These are phyloP conservation scores for Colletotrichum euphorbiae DNA, from an alignment of 2,329 filamentous ascomycete genomes.

Conservation along the genomic window DNA sequence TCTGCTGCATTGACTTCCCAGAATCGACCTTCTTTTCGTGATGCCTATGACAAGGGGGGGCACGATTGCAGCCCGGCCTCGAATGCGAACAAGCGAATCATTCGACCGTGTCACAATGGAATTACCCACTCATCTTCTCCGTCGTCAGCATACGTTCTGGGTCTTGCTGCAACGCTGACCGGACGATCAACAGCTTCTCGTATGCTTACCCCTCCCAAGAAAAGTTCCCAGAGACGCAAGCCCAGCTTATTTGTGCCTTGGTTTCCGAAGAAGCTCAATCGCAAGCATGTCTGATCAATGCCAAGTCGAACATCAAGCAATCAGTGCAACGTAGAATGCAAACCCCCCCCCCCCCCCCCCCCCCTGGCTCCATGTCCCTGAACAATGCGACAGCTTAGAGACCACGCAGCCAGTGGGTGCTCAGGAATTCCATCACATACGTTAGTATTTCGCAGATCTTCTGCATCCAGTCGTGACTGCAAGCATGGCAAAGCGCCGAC, in stretches of 20 bases:
- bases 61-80: too few relatives aligned
- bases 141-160: background rate
- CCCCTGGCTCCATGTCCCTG: background rate
- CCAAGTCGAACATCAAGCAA: background rate
- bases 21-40: too few relatives aligned
- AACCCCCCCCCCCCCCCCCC: too few relatives aligned
- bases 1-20: too few relatives aligned
- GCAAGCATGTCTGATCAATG: background rate
- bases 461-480: too few relatives aligned
- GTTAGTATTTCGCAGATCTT: too few relatives aligned
- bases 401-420: background rate
- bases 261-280: background rate
- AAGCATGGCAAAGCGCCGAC: too few relatives aligned
- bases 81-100: conserved; percentile 4
- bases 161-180: background rate
- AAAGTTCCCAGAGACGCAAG: background rate
- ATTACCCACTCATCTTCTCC: background rate
- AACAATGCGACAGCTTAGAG: background rate
- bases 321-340: background rate
- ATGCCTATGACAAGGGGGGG: too few relatives aligned
- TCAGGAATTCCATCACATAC: background rate
- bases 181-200: background rate
- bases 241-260: background rate
- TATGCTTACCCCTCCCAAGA: background rate
- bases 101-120: background rate